A percentile compares a stretch with the other conserved stretches of the same genome.
Evolutionary conservation across 352 stramenopile species (phyloP).

Genomic region (Phytophthora hibernalis): DNA sequence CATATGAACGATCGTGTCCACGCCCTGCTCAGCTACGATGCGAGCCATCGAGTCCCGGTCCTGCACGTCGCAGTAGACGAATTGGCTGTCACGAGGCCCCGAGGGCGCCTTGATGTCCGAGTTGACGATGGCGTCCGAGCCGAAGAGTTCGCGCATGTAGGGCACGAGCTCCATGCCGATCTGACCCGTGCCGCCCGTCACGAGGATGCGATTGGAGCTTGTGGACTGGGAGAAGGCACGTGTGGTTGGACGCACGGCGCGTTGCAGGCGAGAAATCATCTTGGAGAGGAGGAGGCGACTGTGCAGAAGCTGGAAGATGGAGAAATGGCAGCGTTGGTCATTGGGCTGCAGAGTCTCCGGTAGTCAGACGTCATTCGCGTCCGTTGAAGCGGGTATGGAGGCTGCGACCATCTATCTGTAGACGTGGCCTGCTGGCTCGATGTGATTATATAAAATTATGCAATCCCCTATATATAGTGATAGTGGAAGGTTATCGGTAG

Average conservation of each 20-base stretch:
- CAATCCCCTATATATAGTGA: background rate
- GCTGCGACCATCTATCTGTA: slow-evolving; percentile 1
- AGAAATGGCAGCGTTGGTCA: slow-evolving; percentile 25
- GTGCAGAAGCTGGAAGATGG: slow-evolving; percentile 19
- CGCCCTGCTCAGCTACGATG: slow-evolving; percentile 88
- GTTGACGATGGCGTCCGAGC: slow-evolving; percentile 72
- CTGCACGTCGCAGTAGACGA: slow-evolving; percentile 87
- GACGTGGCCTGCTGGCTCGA: background rate
- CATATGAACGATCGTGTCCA: slow-evolving; percentile 93
- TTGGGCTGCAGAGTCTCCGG: slow-evolving; percentile 5
- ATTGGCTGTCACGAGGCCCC: slow-evolving; percentile 59
- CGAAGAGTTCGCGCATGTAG: slow-evolving; percentile 74
- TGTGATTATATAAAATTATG: slow-evolving; percentile 1
- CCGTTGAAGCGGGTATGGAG: slow-evolving; percentile 28
- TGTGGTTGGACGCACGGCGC: background rate
- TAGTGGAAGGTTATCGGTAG: background rate
- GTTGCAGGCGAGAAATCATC: slow-evolving; percentile 29
- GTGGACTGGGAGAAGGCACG: slow-evolving; percentile 27
- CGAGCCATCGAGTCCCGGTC: slow-evolving; percentile 76
- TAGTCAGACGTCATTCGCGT: slow-evolving; percentile 36
- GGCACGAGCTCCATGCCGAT: slow-evolving; percentile 90
- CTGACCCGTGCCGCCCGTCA: slow-evolving; percentile 84
- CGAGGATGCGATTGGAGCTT: slow-evolving; percentile 63
- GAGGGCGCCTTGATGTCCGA: slow-evolving; percentile 79
- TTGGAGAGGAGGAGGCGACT: background rate